phyloP scores from a whole-genome alignment of 2,329 filamentous ascomycete genomes.

The Ophidiomyces ophidiicola region DNA sequence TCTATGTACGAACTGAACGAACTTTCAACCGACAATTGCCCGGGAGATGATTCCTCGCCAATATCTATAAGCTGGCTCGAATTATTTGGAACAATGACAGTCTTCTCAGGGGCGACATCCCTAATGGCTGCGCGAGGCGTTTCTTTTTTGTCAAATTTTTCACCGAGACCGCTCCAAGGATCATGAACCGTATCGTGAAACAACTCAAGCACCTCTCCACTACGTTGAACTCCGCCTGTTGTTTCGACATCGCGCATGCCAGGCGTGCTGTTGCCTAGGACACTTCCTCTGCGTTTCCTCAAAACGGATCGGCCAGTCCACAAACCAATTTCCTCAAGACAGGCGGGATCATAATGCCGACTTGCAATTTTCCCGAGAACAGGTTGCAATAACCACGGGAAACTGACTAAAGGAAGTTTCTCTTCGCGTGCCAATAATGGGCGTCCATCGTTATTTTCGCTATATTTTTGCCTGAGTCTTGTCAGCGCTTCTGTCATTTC shows the following conservation, averaged over 20 bases:
- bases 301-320: constrained; percentile 8
- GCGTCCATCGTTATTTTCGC: constrained; percentile 5
- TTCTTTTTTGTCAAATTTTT: constrained; percentile 7
- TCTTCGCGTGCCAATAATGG: constrained; percentile 11
- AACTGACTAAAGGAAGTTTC: constrained; percentile 72
- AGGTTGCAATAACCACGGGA: constrained; percentile 78
- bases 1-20: not conserved
- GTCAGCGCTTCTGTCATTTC: constrained; percentile 51
- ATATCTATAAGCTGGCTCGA: constrained; percentile 7
- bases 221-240: constrained; percentile 23
- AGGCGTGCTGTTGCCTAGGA: not conserved
- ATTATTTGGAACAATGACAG: not conserved
- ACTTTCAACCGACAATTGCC: not conserved
- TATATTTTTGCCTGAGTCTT: constrained; percentile 31
- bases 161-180: constrained; percentile 10
- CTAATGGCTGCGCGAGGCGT: not conserved
- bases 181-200: constrained; percentile 16
- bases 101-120: not conserved
- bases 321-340: constrained; percentile 1
- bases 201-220: constrained; percentile 27
- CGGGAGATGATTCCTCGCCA: not conserved
- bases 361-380: constrained; percentile 59
- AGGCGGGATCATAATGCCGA: constrained; percentile 22
- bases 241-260: constrained; percentile 22
- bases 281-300: constrained; percentile 3